Evolutionary conservation across 805 yeast species (phyloP).

Genomic region (Metschnikowia gruessii): DNA sequence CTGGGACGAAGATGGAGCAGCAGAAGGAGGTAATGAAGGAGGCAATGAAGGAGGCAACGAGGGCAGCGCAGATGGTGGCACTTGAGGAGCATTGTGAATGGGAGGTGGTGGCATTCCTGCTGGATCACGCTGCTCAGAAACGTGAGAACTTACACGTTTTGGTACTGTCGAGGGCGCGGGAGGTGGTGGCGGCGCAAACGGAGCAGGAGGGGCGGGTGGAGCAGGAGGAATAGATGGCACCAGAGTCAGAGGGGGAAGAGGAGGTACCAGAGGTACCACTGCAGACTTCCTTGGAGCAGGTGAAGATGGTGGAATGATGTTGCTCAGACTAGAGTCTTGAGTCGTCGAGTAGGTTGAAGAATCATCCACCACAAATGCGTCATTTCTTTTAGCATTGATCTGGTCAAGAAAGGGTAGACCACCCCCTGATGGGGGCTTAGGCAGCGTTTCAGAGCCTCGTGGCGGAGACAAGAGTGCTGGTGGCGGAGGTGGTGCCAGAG

Average conservation of each 20-base stretch:
- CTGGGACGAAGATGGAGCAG: background rate
- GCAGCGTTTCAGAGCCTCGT: slow-evolving; percentile 14
- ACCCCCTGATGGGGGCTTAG: slow-evolving; percentile 28
- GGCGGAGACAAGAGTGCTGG: slow-evolving; percentile 25
- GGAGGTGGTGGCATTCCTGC: slow-evolving; percentile 3
- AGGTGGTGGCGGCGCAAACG: slow-evolving; percentile 7
- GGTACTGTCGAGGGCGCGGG: slow-evolving; percentile 1
- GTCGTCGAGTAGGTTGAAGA: slow-evolving; percentile 14
- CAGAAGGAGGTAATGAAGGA: slow-evolving; percentile 11
- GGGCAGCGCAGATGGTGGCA: slow-evolving; percentile 11
- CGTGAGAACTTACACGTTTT: background rate
- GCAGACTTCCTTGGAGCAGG: slow-evolving; percentile 4
- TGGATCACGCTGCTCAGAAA: background rate
- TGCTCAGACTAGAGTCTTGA: background rate
- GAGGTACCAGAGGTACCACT: slow-evolving; percentile 31
- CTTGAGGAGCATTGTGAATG: background rate
- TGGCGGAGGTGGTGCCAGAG: slow-evolving; percentile 19
- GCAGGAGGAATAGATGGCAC: slow-evolving; percentile 22
- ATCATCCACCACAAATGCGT: slow-evolving; percentile 43
- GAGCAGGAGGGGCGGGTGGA: slow-evolving; percentile 17
- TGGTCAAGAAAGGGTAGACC: slow-evolving; percentile 51
- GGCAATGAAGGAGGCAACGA: slow-evolving; percentile 18
- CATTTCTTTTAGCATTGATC: slow-evolving; percentile 49
- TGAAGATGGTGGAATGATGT: slow-evolving; percentile 19
- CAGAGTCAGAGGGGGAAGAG: slow-evolving; percentile 39